These are phyloP conservation scores for Phaffia tasmanica DNA, from an alignment of 768 basidiomycete genomes.

Conservation along the genomic window DNA sequence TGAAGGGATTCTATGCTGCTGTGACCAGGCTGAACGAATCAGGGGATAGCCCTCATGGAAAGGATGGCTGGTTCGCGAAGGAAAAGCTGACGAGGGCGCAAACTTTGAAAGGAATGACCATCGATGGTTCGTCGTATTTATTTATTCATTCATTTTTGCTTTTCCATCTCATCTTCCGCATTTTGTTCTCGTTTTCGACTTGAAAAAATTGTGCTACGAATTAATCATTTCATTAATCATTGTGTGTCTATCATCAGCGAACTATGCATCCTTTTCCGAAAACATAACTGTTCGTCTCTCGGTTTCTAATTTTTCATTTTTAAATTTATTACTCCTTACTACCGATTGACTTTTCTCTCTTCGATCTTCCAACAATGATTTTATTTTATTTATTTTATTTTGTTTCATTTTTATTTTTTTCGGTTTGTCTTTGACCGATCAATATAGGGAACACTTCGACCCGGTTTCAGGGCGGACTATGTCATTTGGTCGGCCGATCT, in stretches of 20 bases:
- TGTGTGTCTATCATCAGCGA: slow-evolving; percentile 41
- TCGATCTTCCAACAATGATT: no score
- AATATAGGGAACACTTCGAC: slow-evolving; percentile 56
- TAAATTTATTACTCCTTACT: neutral
- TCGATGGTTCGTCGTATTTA: slow-evolving; percentile 43
- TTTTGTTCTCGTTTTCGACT: no score
- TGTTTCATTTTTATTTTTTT: neutral
- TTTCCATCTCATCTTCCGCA: neutral
- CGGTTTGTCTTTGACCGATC: slow-evolving; percentile 27
- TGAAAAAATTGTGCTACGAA: neutral
- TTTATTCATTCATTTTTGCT: neutral
- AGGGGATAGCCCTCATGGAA: slow-evolving; percentile 71
- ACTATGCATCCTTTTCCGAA: slow-evolving; percentile 61
- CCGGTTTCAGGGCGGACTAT: slow-evolving; percentile 79
- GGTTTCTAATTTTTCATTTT: neutral
- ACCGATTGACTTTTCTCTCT: neutral
- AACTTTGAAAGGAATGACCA: slow-evolving; percentile 70
- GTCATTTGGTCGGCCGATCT: slow-evolving; percentile 72
- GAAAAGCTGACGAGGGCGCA: slow-evolving; percentile 68
- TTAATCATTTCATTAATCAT: no score
- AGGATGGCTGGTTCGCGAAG: slow-evolving; percentile 65
- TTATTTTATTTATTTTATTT: neutral
- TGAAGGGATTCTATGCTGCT: slow-evolving; percentile 82
- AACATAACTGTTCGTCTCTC: slow-evolving; percentile 14
- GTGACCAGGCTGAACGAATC: slow-evolving; percentile 57